phyloP scores from a whole-genome alignment of 1,139 yeast species.

The Yamadazyma atlantica region DNA sequence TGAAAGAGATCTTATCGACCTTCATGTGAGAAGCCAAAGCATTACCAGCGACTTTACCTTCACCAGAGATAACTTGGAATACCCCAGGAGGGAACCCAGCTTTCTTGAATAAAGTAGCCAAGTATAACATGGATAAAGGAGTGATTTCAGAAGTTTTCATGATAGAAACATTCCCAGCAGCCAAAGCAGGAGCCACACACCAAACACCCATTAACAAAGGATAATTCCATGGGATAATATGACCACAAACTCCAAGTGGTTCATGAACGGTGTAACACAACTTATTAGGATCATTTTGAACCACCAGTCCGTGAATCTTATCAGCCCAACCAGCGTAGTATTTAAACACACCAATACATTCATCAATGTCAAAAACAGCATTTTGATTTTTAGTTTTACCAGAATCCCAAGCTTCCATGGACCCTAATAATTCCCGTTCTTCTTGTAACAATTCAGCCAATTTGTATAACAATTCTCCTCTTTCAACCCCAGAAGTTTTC shows the following conservation, averaged over 20 bases:
- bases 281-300: conserved; percentile 65
- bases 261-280: conserved; percentile 79
- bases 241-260: conserved; percentile 81
- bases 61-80: conserved; percentile 59
- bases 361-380: conserved; percentile 57
- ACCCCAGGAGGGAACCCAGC: conserved; percentile 79
- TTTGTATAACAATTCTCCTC: conserved; percentile 55
- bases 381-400: conserved; percentile 65
- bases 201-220: conserved; percentile 59
- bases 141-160: conserved; percentile 69
- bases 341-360: conserved; percentile 56
- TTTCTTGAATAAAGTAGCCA: conserved; percentile 53
- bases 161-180: conserved; percentile 66
- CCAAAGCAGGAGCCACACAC: conserved; percentile 64
- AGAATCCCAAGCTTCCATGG: conserved; percentile 78
- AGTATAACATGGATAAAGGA: conserved; percentile 58
- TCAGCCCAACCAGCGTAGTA: conserved; percentile 88
- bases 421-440: conserved; percentile 55
- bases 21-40: conserved; percentile 57
- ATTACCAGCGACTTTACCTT: conserved; percentile 55
- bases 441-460: conserved; percentile 61
- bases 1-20: conserved; percentile 67
- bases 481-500: conserved; percentile 46
- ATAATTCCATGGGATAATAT: conserved; percentile 70
- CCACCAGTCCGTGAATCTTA: conserved; percentile 67